Evolutionary conservation across 2,329 filamentous ascomycete genomes (phyloP).

Genomic region (Fusarium beomiforme): DNA sequence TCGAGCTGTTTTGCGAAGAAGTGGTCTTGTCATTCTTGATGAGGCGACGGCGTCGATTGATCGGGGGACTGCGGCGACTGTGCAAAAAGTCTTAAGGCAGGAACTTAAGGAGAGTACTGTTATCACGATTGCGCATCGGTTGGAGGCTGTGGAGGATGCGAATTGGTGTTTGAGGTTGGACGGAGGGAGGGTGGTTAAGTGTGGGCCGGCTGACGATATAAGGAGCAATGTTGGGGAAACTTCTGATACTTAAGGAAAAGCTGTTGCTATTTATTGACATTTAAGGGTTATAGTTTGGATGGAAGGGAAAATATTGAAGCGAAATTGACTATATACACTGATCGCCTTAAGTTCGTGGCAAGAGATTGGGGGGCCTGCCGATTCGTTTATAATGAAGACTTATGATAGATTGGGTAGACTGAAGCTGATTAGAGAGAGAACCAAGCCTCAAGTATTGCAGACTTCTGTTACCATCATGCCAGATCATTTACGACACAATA

Average conservation of each 20-base stretch:
- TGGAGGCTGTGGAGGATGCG: constrained; percentile 70
- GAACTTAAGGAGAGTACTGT: constrained; percentile 67
- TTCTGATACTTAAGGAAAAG: not conserved
- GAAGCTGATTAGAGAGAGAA: not conserved
- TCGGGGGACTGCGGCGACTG: constrained; percentile 64
- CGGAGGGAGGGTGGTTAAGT: constrained; percentile 60
- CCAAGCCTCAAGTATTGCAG: not conserved
- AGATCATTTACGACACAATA: not conserved
- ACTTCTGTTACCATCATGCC: not conserved
- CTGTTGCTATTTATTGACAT: not conserved
- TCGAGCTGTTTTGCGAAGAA: constrained; percentile 67
- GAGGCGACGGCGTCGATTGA: constrained; percentile 74
- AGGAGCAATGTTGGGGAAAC: not conserved
- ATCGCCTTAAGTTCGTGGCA: rapidly evolving
- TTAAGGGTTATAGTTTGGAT: not conserved
- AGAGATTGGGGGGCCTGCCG: rapidly evolving
- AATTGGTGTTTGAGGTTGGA: constrained; percentile 65
- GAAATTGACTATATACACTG: not conserved
- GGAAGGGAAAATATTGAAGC: not conserved
- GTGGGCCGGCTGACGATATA: constrained; percentile 51
- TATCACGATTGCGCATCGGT: constrained; percentile 72
- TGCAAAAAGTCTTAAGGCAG: constrained; percentile 66
- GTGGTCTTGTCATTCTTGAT: constrained; percentile 70
- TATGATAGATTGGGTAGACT: not conserved
- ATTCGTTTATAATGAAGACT: not conserved